phyloP scores from a whole-genome alignment of 2,329 filamentous ascomycete species.

The Alternaria ethzedia region DNA sequence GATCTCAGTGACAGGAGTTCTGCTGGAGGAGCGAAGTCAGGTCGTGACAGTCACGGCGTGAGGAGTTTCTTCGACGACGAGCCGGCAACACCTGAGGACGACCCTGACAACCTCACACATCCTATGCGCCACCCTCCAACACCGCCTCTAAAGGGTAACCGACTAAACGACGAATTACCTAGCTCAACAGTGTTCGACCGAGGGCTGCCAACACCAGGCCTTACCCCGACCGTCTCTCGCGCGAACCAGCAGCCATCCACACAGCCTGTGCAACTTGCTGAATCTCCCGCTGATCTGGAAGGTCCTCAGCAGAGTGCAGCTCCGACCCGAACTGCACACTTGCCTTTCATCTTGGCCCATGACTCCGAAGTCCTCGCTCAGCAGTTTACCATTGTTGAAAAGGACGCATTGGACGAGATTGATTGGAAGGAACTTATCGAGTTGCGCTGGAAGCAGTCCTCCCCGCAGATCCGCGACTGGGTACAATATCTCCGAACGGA shows the following conservation, averaged over 20 bases:
- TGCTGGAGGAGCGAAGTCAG: constrained; percentile 57
- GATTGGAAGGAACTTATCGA: constrained; percentile 89
- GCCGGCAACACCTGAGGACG: constrained; percentile 43
- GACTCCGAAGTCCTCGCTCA: constrained; percentile 80
- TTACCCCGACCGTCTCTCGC: constrained; percentile 44
- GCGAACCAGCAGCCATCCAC: constrained; percentile 29
- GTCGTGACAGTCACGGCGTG: constrained; percentile 48
- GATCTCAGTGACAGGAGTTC: constrained; percentile 61
- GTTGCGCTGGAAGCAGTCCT: constrained; percentile 78
- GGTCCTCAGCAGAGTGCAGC: constrained; percentile 21
- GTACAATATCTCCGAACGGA: constrained; percentile 78
- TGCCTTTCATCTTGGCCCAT: constrained; percentile 82
- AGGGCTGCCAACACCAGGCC: constrained; percentile 47
- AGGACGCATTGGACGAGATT: constrained; percentile 83
- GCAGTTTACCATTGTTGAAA: constrained; percentile 85
- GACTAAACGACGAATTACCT: constrained; percentile 29
- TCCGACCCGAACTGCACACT: constrained; percentile 53
- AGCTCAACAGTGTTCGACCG: constrained; percentile 42
- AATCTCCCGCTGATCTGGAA: constrained; percentile 32
- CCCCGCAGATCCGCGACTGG: constrained; percentile 74
- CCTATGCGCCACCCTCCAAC: constrained; percentile 51
- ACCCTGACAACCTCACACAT: constrained; percentile 36
- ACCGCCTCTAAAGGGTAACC: constrained; percentile 51
- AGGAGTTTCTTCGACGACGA: constrained; percentile 60
- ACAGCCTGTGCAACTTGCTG: constrained; percentile 18